Percentiles rank a stretch among this genome's conserved stretches.
These are phyloP conservation scores for Phytophthora rubi DNA, from an alignment of 352 stramenopile genomes.

Conservation along the genomic window DNA sequence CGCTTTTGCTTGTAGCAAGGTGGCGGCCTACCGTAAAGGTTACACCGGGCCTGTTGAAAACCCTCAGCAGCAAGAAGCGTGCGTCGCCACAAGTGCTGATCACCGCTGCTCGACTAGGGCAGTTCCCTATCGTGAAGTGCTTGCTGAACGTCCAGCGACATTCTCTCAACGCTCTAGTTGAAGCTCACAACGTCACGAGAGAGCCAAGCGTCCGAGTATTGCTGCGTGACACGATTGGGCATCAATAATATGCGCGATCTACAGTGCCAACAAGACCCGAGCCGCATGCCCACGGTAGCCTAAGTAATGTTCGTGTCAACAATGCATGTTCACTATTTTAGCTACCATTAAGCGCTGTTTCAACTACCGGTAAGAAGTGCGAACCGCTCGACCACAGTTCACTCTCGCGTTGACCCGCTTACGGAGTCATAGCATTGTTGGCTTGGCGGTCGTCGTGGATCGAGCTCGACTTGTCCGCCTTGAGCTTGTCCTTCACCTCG, in stretches of 20 bases:
- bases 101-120: neutral
- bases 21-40: too few relatives aligned
- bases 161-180: neutral
- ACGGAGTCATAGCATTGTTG: neutral
- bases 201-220: neutral
- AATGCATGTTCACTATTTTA: too few relatives aligned
- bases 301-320: too few relatives aligned
- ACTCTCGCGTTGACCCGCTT: neutral
- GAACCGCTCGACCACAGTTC: neutral
- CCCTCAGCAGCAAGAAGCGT: neutral
- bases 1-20: too few relatives aligned
- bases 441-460: neutral
- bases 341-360: too few relatives aligned
- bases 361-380: neutral
- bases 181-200: neutral
- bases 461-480: slow-evolving; percentile 13
- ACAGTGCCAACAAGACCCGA: neutral
- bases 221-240: neutral
- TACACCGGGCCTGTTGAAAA: neutral
- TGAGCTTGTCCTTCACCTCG: slow-evolving; percentile 27
- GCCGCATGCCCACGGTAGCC: neutral
- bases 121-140: neutral
- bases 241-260: neutral
- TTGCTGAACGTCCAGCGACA: neutral
- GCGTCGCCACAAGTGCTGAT: neutral